Evolutionary conservation across 2,329 filamentous ascomycete genomes (phyloP).

Genomic region (Aspergillus neoniger): DNA sequence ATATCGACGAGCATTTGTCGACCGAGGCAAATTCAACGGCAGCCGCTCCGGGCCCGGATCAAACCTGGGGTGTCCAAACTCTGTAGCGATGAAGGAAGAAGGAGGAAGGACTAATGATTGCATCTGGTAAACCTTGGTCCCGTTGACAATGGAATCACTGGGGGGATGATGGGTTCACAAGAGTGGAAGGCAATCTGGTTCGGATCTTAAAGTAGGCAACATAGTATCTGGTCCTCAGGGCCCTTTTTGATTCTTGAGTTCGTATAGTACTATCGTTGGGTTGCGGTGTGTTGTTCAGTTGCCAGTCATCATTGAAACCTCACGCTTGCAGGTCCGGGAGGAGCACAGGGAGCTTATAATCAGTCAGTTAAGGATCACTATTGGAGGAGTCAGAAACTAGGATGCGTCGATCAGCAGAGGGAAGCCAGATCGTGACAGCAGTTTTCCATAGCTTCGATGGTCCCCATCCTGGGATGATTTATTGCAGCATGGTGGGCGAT

Average conservation of each 20-base stretch:
- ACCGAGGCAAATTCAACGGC: constrained; percentile 36
- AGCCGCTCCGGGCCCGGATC: constrained; percentile 38
- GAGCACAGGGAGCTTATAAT: constrained; percentile 39
- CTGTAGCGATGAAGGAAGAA: constrained; percentile 38
- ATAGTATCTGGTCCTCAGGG: constrained; percentile 28
- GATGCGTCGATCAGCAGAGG: constrained; percentile 37
- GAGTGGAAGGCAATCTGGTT: constrained; percentile 23
- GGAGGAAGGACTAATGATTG: constrained; percentile 46
- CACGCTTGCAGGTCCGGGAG: constrained; percentile 20
- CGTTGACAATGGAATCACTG: constrained; percentile 12
- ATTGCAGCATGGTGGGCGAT: constrained; percentile 43
- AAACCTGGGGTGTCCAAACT: constrained; percentile 40
- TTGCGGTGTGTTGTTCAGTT: constrained; percentile 27
- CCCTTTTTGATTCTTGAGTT: constrained; percentile 10
- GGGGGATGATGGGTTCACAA: constrained; percentile 23
- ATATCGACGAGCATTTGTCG: constrained; percentile 41
- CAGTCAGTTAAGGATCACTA: constrained; percentile 30
- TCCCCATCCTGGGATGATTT: constrained; percentile 35
- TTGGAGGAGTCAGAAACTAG: constrained; percentile 43
- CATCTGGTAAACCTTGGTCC: constrained; percentile 33
- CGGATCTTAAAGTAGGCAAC: constrained; percentile 27
- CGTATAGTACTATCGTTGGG: constrained; percentile 4
- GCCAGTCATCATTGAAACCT: constrained; percentile 28
- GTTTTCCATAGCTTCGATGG: constrained; percentile 40
- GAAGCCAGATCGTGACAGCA: constrained; percentile 41